Base-by-base conservation (phyloP, 768 basidiomycete species). In the Suillus subaureus region DNA sequence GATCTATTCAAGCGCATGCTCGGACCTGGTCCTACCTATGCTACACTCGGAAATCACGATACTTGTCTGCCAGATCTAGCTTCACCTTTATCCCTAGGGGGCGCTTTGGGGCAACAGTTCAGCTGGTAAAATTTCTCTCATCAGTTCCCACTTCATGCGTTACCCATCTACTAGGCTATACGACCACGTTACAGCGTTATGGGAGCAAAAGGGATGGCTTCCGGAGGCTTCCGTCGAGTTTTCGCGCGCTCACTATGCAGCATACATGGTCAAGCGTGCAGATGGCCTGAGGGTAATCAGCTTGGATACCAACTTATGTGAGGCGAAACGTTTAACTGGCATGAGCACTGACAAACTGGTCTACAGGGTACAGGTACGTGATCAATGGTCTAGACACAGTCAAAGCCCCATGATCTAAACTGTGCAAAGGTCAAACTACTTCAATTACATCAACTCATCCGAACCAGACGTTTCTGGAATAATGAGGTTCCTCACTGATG, bases 41-140 rank as follows among this genome's bases (percentile, higher is more conserved):
- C 89, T 35, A 85, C 88, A 0, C 78, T 93, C 11, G 91, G 91
- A 11, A 93, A 93, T 72, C 91, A 93, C 70, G 91, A 93, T 72
- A 87, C 82, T 49, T 90, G 88, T 73, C 87, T 64, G 6, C 51
- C 71, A 82, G 88, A 75, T 3, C 82, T 88, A 70, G 89, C 89
- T 67, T 84, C 89, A 1, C 84, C 87, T 35, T 82, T 85, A 69
- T 79, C 86, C 7, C 75, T 92, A 1, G 85, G 83, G 35, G 87
- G 83, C 5, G 67, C 71, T 4, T 78, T 91, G 15, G 86, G 83
- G 1, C 69, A 82, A 6, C 88, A 91, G 73, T 91, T 87, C 72
- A 86, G 84, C 58, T 60, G 58, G 58, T 60, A 60, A 42, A 6
- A 8, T n/a, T 45, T 2, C 12, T 21, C 21, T 33, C 18, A 39